These are phyloP conservation scores for Mangifera indica DNA, from an alignment of 345 rosid genomes.

Conservation along the genomic window DNA sequence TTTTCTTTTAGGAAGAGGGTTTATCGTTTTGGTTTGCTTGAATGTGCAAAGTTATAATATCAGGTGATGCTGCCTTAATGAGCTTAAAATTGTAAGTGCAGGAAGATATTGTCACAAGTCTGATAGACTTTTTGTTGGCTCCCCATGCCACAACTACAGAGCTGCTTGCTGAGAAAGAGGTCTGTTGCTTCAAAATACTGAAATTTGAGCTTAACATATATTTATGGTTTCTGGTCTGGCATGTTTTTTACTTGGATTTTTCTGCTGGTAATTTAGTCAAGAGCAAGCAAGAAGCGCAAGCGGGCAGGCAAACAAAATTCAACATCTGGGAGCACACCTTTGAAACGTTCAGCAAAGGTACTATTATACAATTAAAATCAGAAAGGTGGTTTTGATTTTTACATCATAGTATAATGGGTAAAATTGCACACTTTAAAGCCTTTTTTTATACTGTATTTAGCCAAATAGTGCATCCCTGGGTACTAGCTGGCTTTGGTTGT, in stretches of 20 bases:
- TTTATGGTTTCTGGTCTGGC: not conserved
- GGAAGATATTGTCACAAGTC: conserved; percentile 75
- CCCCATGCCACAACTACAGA: conserved; percentile 70
- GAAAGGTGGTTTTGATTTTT: conserved; percentile 2
- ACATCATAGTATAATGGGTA: not conserved
- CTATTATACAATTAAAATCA: conserved; percentile 3
- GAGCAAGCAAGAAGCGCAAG: conserved; percentile 70
- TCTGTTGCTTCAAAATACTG: not conserved
- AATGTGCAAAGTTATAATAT: not conserved
- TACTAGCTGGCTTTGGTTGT: not conserved
- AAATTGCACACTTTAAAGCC: not conserved
- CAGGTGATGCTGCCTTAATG: conserved; percentile 5
- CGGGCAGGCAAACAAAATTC: conserved; percentile 50
- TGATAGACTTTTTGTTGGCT: conserved; percentile 76
- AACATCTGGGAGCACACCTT: conserved; percentile 45
- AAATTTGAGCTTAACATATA: not conserved
- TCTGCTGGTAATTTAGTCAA: conserved; percentile 42
- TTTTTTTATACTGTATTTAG: not conserved
- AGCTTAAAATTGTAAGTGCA: conserved; percentile 30
- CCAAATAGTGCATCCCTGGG: not conserved
- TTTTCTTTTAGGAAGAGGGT: conserved; percentile 9
- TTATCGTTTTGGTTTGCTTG: not conserved
- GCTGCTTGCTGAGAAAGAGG: conserved; percentile 68
- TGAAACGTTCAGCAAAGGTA: conserved; percentile 68
- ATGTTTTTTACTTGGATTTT: not conserved